A percentile compares a stretch with the other conserved stretches of the same genome.
Conservation (phyloP, 2,329 filamentous ascomycete genomes). For the Fusarium fujikuroi region DNA sequence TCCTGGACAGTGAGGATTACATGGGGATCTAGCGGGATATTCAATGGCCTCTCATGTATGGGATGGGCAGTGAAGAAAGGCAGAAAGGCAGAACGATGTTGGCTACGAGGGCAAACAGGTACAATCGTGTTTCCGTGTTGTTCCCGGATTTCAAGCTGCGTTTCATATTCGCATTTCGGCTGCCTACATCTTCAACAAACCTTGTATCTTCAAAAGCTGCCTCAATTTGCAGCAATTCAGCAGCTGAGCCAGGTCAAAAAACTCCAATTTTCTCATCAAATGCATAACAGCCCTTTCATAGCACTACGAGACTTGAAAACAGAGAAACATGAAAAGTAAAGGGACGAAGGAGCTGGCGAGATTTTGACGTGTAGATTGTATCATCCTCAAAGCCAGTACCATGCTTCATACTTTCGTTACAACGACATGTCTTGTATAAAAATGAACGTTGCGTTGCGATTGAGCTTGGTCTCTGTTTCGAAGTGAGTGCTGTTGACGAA, state of each 20-base stretch:
- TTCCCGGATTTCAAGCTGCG: neutral
- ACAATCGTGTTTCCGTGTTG: rapidly evolving
- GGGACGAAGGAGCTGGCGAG: rapidly evolving
- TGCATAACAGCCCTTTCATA: rapidly evolving
- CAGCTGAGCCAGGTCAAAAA: rapidly evolving
- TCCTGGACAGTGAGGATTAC: rapidly evolving
- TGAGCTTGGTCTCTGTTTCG: no score
- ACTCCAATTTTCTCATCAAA: rapidly evolving
- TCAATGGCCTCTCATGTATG: neutral
- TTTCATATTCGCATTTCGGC: rapidly evolving
- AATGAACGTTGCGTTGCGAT: neutral
- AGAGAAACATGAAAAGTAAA: rapidly evolving
- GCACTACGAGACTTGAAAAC: neutral
- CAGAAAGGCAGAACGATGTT: neutral
- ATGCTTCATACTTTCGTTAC: rapidly evolving
- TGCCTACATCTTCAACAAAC: neutral
- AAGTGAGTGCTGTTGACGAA: no score
- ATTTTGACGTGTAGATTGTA: no score
- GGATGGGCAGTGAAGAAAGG: rapidly evolving
- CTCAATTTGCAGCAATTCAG: rapidly evolving
- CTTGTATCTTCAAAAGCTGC: rapidly evolving
- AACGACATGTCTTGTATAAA: rapidly evolving
- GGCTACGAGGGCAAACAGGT: neutral
- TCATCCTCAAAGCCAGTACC: rapidly evolving
- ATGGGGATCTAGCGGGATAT: rapidly evolving